phyloP scores from a whole-genome alignment of 768 basidiomycete species.

The Chalciporus sphaerocephalus region DNA sequence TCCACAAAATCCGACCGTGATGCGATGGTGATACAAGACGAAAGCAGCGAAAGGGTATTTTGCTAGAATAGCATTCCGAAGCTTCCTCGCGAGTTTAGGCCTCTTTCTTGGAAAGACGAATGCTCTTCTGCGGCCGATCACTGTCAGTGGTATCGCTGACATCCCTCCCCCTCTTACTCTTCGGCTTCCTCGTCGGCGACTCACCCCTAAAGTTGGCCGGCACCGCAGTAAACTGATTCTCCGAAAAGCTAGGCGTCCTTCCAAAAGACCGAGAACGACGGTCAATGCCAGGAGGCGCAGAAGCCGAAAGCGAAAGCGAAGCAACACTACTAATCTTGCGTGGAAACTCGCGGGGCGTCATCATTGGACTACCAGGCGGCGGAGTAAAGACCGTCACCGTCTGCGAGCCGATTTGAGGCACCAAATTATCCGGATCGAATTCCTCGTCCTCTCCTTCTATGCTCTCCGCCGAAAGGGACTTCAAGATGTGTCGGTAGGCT shows the following conservation, averaged over 20 bases:
- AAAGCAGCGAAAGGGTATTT: neutral
- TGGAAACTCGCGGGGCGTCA: constrained; percentile 31
- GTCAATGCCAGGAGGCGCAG: neutral
- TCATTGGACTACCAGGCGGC: constrained; percentile 34
- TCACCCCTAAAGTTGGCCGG: constrained; percentile 31
- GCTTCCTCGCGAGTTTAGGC: neutral
- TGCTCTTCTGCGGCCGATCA: constrained; percentile 21
- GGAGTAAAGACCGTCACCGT: constrained; percentile 28
- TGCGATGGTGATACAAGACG: neutral
- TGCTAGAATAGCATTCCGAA: no score
- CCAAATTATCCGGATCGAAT: constrained; percentile 6
- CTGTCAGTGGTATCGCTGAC: constrained; percentile 11
- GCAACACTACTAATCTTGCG: constrained; percentile 17
- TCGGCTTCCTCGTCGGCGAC: constrained; percentile 30
- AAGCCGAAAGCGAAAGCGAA: neutral
- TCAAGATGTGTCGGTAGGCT: constrained; percentile 52
- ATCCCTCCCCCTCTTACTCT: constrained; percentile 24
- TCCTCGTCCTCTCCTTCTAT: constrained; percentile 12
- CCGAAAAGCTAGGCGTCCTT: constrained; percentile 28
- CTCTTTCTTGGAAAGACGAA: constrained; percentile 6
- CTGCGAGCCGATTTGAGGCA: neutral
- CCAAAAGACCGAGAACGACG: constrained; percentile 16
- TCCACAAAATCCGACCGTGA: neutral
- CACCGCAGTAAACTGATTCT: constrained; percentile 49
- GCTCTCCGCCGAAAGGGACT: constrained; percentile 11